Conservation (phyloP, 768 basidiomycete species). For the Trametes gibbosa region DNA sequence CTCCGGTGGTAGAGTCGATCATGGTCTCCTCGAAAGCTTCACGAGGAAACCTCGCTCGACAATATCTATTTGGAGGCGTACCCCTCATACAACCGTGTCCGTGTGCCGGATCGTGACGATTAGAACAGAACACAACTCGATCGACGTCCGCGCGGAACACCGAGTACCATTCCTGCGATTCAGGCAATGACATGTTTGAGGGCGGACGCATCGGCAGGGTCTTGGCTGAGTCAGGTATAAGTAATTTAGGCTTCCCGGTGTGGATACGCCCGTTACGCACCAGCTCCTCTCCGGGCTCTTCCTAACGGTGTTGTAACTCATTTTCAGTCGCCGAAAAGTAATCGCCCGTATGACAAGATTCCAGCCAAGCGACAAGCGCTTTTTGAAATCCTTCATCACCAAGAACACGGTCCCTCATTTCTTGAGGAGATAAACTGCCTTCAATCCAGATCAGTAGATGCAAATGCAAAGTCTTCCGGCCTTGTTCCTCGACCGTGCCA, state of each 20-base stretch:
- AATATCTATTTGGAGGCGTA: neutral
- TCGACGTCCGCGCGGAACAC: too few relatives aligned
- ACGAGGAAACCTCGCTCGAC: neutral
- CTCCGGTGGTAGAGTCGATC: neutral
- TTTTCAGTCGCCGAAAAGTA: neutral
- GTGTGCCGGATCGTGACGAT: neutral
- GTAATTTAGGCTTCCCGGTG: neutral
- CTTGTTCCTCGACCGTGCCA: constrained; percentile 20
- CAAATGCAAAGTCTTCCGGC: constrained; percentile 17
- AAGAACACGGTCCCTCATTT: neutral
- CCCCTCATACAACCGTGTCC: neutral
- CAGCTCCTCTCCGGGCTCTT: neutral
- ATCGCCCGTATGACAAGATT: neutral
- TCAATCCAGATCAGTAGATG: constrained; percentile 22
- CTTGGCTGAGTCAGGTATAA: neutral
- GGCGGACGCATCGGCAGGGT: neutral
- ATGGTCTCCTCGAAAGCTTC: neutral
- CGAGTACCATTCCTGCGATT: too few relatives aligned
- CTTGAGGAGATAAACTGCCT: constrained; percentile 18
- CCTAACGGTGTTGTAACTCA: neutral
- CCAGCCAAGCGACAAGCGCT: neutral
- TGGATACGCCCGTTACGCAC: neutral
- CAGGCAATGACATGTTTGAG: too few relatives aligned
- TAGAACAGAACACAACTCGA: neutral
- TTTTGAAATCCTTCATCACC: neutral